Evolutionary conservation across 2,329 filamentous ascomycete genomes (phyloP).

Genomic region (Colletotrichum salicis): DNA sequence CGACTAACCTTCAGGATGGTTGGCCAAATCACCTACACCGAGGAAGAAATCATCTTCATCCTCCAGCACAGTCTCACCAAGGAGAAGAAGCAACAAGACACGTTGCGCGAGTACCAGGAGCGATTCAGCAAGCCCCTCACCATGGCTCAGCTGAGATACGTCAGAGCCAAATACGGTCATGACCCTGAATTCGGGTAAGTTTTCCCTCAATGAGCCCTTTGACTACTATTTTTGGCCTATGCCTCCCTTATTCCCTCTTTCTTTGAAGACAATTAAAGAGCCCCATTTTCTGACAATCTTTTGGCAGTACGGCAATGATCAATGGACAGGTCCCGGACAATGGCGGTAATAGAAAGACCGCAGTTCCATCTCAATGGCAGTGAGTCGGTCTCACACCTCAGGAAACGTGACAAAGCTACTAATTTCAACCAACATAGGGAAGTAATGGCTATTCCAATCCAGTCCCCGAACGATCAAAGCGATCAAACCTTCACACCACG

Average conservation of each 20-base stretch:
- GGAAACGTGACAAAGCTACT: not conserved
- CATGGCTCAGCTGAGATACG: constrained; percentile 48
- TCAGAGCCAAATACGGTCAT: constrained; percentile 53
- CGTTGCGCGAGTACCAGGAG: constrained; percentile 42
- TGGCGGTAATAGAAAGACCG: constrained; percentile 7
- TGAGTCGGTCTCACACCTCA: not conserved
- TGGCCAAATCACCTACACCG: constrained; percentile 47
- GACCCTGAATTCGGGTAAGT: constrained; percentile 52
- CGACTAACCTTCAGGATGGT: constrained; percentile 41
- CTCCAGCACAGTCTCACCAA: constrained; percentile 42
- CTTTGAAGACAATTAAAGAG: not conserved
- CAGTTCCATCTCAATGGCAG: not conserved
- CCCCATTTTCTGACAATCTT: not conserved
- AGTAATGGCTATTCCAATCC: not conserved
- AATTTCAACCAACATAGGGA: not conserved
- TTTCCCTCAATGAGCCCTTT: not conserved
- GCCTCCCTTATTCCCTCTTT: too few species aligned
- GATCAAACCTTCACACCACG: not conserved
- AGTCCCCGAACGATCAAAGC: not conserved
- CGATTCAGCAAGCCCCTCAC: constrained; percentile 45
- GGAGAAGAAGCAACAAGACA: constrained; percentile 41
- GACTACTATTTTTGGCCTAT: not conserved
- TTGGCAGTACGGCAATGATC: constrained; percentile 34
- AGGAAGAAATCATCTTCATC: constrained; percentile 49
- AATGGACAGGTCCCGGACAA: constrained; percentile 8